Percentiles rank a stretch among this genome's conserved stretches.
Evolutionary conservation across 495 filamentous ascomycete species (phyloP).

Genomic region (Chaetomium tenue): DNA sequence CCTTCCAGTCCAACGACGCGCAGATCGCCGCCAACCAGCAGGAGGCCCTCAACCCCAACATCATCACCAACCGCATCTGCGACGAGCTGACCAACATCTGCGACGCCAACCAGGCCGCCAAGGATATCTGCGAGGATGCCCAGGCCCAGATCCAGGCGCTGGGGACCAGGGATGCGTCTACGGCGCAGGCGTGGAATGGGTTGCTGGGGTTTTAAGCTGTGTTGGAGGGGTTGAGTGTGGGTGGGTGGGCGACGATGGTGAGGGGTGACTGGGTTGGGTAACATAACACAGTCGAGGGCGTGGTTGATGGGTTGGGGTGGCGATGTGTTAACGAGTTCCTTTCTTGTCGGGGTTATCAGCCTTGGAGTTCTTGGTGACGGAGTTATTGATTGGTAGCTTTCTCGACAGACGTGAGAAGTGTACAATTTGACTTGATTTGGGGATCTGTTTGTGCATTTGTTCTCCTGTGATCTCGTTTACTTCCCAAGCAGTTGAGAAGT

Average conservation of each 20-base stretch:
- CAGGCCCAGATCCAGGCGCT: conserved; percentile 42
- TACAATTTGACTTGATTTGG: neutral
- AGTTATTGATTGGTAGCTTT: conserved; percentile 4
- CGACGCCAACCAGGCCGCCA: conserved; percentile 54
- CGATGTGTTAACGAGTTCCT: neutral
- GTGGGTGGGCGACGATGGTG: too few species aligned
- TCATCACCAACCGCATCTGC: conserved; percentile 66
- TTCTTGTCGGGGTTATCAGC: neutral
- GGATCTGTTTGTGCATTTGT: neutral
- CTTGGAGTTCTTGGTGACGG: conserved; percentile 5
- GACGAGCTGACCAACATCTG: conserved; percentile 60
- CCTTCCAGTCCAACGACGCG: conserved; percentile 54
- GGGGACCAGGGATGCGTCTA: conserved; percentile 43
- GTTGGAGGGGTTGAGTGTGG: neutral
- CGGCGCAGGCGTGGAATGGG: conserved; percentile 46
- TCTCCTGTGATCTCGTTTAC: too few species aligned
- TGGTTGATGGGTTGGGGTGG: too few species aligned
- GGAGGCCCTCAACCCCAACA: conserved; percentile 58
- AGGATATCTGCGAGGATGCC: conserved; percentile 46
- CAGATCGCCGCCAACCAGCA: conserved; percentile 50
- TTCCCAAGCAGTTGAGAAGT: too few species aligned
- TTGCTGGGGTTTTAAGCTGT: conserved; percentile 40
- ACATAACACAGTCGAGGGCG: too few species aligned
- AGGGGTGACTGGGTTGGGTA: too few species aligned
- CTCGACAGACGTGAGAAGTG: neutral